These are phyloP conservation scores for Brettanomyces bruxellensis DNA, from an alignment of 805 yeast genomes.

Conservation along the genomic window DNA sequence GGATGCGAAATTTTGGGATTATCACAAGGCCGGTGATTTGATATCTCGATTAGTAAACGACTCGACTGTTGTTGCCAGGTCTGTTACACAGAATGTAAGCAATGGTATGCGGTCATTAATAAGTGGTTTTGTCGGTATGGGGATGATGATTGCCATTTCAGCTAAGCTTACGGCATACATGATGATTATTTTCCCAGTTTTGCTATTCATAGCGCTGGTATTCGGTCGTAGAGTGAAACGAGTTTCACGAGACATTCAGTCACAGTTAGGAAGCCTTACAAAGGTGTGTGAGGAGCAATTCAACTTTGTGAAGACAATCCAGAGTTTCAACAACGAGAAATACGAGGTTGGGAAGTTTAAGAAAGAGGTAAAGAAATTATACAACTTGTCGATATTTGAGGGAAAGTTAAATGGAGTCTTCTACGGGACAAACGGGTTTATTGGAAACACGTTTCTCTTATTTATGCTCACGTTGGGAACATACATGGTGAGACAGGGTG, in stretches of 20 bases:
- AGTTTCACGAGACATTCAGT: slow-evolving; percentile 70
- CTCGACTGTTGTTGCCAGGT: slow-evolving; percentile 76
- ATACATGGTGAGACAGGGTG: slow-evolving; percentile 67
- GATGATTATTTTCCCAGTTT: slow-evolving; percentile 75
- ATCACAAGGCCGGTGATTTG: slow-evolving; percentile 84
- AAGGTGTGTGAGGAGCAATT: slow-evolving; percentile 90
- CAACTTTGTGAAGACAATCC: slow-evolving; percentile 78
- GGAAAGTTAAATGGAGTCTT: slow-evolving; percentile 71
- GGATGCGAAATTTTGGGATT: slow-evolving; percentile 84
- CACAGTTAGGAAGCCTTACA: slow-evolving; percentile 75
- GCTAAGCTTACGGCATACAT: slow-evolving; percentile 76
- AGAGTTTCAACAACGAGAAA: slow-evolving; percentile 80
- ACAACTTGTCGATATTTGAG: slow-evolving; percentile 64
- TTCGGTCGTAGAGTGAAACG: slow-evolving; percentile 75
- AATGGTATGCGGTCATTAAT: slow-evolving; percentile 85
- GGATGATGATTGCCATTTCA: slow-evolving; percentile 87
- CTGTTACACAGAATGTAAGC: slow-evolving; percentile 80
- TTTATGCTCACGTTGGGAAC: slow-evolving; percentile 76
- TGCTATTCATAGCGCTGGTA: slow-evolving; percentile 66
- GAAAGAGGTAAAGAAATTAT: slow-evolving; percentile 56
- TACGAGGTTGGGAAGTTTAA: slow-evolving; percentile 71
- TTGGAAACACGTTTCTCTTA: slow-evolving; percentile 77
- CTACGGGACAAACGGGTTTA: slow-evolving; percentile 70
- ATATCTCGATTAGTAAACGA: slow-evolving; percentile 84
- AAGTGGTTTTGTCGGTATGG: slow-evolving; percentile 76